Conservation (phyloP, 2,329 filamentous ascomycete genomes). For the Cadophora gregata region DNA sequence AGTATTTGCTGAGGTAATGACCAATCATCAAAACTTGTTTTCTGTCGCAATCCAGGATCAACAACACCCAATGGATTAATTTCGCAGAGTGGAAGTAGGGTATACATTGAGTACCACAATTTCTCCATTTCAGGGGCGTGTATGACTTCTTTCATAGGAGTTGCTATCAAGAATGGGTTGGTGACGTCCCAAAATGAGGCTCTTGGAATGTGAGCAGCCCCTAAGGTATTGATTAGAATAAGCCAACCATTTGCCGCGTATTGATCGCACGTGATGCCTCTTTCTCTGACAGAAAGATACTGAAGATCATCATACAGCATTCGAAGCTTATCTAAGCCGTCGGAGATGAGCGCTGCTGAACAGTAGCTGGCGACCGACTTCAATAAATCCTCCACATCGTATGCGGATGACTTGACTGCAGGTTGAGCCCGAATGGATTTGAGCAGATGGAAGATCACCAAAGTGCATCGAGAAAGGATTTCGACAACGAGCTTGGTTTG, state of each 20-base stretch:
- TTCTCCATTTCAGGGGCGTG: conserved; percentile 59
- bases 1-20: conserved; percentile 61
- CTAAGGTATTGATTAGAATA: conserved; percentile 59
- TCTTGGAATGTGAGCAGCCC: conserved; percentile 55
- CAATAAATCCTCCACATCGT: conserved; percentile 57
- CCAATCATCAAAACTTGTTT: conserved; percentile 62
- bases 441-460: conserved; percentile 49
- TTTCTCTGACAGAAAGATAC: conserved; percentile 52
- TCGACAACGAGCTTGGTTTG: conserved; percentile 27
- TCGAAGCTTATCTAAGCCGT: conserved; percentile 52
- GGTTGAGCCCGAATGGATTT: conserved; percentile 48
- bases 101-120: conserved; percentile 64
- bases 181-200: conserved; percentile 66
- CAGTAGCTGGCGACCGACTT: conserved; percentile 49
- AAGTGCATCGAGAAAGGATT: conserved; percentile 36
- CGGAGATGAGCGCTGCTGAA: conserved; percentile 49
- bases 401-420: conserved; percentile 21
- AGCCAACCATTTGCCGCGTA: conserved; percentile 61
- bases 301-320: conserved; percentile 57
- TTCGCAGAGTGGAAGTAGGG: conserved; percentile 64
- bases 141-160: conserved; percentile 45
- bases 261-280: conserved; percentile 57
- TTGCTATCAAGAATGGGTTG: conserved; percentile 51
- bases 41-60: conserved; percentile 48
- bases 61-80: conserved; percentile 62